phyloP scores from a whole-genome alignment of 768 basidiomycete species.

The Mycena epipterygia region DNA sequence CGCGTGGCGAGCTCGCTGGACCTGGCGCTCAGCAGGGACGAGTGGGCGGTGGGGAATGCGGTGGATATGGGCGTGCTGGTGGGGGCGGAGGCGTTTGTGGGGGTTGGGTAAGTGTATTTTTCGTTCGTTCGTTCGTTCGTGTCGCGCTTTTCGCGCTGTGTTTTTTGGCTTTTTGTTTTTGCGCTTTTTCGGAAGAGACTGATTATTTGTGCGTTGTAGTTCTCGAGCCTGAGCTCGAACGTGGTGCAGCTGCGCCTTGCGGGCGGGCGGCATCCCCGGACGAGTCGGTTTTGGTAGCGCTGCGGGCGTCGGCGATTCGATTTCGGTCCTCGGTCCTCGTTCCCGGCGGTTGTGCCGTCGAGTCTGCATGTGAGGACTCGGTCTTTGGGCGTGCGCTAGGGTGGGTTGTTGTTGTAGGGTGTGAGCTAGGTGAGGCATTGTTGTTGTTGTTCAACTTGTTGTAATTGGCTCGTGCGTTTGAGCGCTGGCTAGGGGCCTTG shows the following conservation, averaged over 20 bases:
- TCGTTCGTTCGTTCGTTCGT: slow-evolving; percentile 1
- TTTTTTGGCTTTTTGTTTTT: neutral
- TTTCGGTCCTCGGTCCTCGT: no score
- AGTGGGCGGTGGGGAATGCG: slow-evolving; percentile 20
- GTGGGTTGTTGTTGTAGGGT: no score
- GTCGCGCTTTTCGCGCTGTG: neutral
- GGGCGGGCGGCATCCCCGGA: slow-evolving; percentile 6
- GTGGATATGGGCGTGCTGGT: slow-evolving; percentile 29
- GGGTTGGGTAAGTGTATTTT: no score
- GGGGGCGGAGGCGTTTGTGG: slow-evolving; percentile 27
- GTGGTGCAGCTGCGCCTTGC: slow-evolving; percentile 27
- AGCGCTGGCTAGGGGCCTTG: no score
- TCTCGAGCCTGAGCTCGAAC: slow-evolving; percentile 27
- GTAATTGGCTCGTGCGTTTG: no score
- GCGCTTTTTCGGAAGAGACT: no score
- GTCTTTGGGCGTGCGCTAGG: no score
- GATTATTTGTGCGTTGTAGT: neutral
- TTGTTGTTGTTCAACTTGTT: no score
- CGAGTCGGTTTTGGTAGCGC: slow-evolving; percentile 28
- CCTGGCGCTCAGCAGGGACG: slow-evolving; percentile 18
- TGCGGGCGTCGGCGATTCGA: no score
- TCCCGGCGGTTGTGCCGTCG: no score
- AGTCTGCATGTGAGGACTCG: no score
- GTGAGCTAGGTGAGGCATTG: no score
- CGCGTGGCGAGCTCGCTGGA: slow-evolving; percentile 15